Evolutionary conservation across 2,329 filamentous ascomycete genomes (phyloP).

Genomic region (Raffaelea arxii): DNA sequence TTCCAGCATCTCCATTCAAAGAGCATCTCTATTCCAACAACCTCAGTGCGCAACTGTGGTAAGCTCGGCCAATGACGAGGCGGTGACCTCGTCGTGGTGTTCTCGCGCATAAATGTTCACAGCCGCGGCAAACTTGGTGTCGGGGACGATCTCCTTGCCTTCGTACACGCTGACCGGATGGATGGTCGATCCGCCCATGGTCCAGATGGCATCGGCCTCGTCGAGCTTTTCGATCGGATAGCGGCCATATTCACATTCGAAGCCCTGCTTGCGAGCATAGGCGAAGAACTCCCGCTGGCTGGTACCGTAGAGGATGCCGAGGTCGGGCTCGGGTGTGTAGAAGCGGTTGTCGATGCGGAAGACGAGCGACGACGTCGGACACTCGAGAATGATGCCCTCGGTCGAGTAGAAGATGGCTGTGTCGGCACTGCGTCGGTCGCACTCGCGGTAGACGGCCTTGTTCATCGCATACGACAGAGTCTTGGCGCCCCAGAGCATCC

Average conservation of each 20-base stretch:
- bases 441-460: constrained; percentile 5
- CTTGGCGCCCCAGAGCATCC: constrained; percentile 5
- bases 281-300: constrained; percentile 5
- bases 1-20: too few relatives aligned
- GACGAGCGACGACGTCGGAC: constrained; percentile 4
- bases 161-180: constrained; percentile 4
- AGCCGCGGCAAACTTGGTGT: constrained; percentile 2
- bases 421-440: constrained; percentile 3
- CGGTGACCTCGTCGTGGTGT: constrained; percentile 2
- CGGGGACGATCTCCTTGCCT: not conserved
- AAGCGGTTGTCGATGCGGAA: constrained; percentile 4
- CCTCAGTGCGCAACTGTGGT: constrained; percentile 20
- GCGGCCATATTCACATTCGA: constrained; percentile 3
- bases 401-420: constrained; percentile 4
- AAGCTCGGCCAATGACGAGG: constrained; percentile 43
- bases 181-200: constrained; percentile 2
- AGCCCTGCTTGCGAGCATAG: constrained; percentile 3
- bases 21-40: too few relatives aligned
- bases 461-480: constrained; percentile 5
- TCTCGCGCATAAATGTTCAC: constrained; percentile 3
- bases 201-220: constrained; percentile 5
- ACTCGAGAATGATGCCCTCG: constrained; percentile 4
- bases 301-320: constrained; percentile 5
- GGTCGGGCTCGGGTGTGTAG: constrained; percentile 4
- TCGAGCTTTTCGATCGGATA: constrained; percentile 4